These are phyloP conservation scores for Gleditsia sinensis DNA, from an alignment of 306 rosid species.

Conservation along the genomic window DNA sequence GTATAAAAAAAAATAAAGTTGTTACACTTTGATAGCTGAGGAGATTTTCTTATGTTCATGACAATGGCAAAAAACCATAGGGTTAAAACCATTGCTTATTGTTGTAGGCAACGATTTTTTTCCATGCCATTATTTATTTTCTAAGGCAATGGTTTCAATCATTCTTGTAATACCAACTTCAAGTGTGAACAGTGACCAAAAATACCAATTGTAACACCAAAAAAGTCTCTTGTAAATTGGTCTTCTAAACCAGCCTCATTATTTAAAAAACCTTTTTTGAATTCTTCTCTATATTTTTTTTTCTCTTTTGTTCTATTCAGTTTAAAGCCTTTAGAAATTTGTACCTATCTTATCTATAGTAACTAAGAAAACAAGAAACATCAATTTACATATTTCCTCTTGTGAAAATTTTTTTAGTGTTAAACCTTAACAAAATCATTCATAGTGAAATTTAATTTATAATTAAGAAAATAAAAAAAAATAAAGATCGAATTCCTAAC, in stretches of 20 bases:
- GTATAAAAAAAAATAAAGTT: no score
- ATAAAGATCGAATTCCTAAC: no score
- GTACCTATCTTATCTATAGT: neutral
- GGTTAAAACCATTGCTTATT: no score
- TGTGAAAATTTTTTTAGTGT: no score
- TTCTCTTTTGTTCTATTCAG: neutral
- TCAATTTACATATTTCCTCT: no score
- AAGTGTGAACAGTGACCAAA: conserved; percentile 39
- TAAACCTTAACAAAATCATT: no score
- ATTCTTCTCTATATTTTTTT: neutral
- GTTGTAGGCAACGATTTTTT: no score
- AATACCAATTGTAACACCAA: conserved; percentile 30
- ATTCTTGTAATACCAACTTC: conserved; percentile 29
- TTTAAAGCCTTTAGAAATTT: conserved; percentile 13
- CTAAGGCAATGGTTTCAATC: conserved; percentile 27
- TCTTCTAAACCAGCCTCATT: conserved; percentile 23
- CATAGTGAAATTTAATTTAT: no score
- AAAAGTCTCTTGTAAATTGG: conserved; percentile 36
- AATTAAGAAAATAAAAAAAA: no score
- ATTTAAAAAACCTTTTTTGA: conserved; percentile 1
- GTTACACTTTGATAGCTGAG: conserved; percentile 75
- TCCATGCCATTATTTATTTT: no score
- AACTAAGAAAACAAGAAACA: conserved; percentile 11
- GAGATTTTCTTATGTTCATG: neutral
- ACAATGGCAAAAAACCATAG: no score